Evolutionary conservation across 768 basidiomycete species (phyloP).

Genomic region (Clavaria fumosa): DNA sequence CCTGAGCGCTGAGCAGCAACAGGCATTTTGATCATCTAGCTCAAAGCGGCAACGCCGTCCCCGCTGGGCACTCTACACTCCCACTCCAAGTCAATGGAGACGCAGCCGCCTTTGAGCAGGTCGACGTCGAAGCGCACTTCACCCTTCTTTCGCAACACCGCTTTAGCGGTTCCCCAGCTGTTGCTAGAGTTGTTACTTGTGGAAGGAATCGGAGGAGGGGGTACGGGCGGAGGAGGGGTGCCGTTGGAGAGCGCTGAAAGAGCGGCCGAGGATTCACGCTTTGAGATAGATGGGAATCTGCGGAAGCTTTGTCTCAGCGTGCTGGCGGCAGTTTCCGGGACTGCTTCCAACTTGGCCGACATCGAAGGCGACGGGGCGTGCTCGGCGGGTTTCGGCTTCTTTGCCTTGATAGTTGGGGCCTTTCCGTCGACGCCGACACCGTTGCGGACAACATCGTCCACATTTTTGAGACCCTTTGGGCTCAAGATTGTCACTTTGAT

Average conservation of each 20-base stretch:
- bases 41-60: neutral
- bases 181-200: neutral
- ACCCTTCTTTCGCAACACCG: conserved; percentile 1
- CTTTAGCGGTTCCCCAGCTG: conserved; percentile 4
- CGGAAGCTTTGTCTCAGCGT: neutral
- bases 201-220: neutral
- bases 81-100: conserved; percentile 4
- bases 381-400: neutral
- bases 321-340: neutral
- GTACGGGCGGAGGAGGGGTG: neutral
- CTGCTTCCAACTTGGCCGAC: conserved; percentile 1
- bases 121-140: conserved; percentile 4
- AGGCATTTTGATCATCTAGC: conserved; percentile 1
- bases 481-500: conserved; percentile 2
- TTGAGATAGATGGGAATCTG: neutral
- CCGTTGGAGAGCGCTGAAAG: neutral
- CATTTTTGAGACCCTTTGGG: neutral
- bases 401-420: neutral
- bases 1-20: too few species aligned
- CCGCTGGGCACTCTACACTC: conserved; percentile 5
- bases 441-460: conserved; percentile 2
- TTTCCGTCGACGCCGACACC: conserved; percentile 4
- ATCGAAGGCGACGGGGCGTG: neutral
- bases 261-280: neutral
- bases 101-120: conserved; percentile 3